These are phyloP conservation scores for Colletotrichum sp. DNA, from an alignment of 2,329 filamentous ascomycete genomes.

Conservation along the genomic window DNA sequence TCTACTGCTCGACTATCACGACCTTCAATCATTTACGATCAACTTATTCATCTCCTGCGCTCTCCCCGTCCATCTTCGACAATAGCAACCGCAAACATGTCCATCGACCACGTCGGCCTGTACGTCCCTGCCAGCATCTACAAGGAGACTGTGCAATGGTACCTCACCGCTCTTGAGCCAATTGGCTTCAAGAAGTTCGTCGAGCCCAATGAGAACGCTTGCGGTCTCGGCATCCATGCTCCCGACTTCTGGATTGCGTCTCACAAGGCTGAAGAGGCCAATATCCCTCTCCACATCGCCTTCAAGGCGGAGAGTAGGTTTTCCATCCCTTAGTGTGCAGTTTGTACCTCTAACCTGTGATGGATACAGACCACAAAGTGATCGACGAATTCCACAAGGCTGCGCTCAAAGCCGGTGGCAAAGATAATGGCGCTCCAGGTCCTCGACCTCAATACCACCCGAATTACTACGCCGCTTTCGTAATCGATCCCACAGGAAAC, in stretches of 20 bases:
- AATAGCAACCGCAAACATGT: constrained; percentile 26
- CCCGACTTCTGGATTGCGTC: constrained; percentile 35
- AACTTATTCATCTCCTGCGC: background rate
- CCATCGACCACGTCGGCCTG: constrained; percentile 39
- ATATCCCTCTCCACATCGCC: constrained; percentile 30
- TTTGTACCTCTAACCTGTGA: accelerated
- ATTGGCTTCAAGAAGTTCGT: constrained; percentile 37
- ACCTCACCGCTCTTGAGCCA: constrained; percentile 36
- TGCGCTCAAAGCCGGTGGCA: constrained; percentile 46
- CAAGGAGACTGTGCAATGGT: constrained; percentile 33
- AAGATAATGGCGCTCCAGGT: constrained; percentile 54
- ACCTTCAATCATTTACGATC: background rate
- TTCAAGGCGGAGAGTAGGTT: constrained; percentile 33
- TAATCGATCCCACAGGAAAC: constrained; percentile 54
- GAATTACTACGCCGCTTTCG: constrained; percentile 55
- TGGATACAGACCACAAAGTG: constrained; percentile 35
- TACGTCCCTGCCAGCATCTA: constrained; percentile 29
- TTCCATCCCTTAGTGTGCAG: background rate
- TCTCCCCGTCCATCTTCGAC: background rate
- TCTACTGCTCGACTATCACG: background rate
- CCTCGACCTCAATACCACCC: constrained; percentile 44
- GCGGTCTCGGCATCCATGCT: constrained; percentile 33
- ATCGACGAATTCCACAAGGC: constrained; percentile 49
- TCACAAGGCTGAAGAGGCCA: constrained; percentile 12
- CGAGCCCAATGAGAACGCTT: constrained; percentile 29